A percentile compares a stretch with the other conserved stretches of the same genome.
These are phyloP conservation scores for Fonsecaea multimorphosa DNA, from an alignment of 2,329 filamentous ascomycete species.

Conservation along the genomic window DNA sequence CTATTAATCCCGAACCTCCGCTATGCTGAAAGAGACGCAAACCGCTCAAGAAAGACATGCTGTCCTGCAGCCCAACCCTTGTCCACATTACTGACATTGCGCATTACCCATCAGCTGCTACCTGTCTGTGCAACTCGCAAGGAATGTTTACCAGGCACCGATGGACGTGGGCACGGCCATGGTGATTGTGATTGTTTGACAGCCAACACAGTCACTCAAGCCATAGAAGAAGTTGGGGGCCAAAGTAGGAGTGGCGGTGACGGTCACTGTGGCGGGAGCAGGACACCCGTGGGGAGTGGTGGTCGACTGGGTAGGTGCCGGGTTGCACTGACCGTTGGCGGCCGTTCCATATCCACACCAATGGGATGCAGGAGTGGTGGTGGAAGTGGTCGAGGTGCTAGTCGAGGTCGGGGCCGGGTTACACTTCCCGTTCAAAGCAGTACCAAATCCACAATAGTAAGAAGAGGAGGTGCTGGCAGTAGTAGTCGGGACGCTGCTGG, in stretches of 20 bases:
- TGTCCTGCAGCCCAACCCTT: conserved; percentile 5
- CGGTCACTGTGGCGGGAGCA: conserved; percentile 24
- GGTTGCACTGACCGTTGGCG: conserved; percentile 26
- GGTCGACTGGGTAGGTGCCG: conserved; percentile 4
- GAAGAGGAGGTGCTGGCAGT: conserved; percentile 19
- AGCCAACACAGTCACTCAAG: conserved; percentile 19
- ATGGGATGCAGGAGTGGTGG: conserved; percentile 18
- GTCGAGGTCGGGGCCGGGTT: conserved; percentile 26
- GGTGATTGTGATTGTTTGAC: conserved; percentile 40
- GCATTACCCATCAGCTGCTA: too few relatives aligned
- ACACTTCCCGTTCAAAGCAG: conserved; percentile 29
- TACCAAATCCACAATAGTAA: conserved; percentile 34
- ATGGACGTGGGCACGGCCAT: conserved; percentile 40
- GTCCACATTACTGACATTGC: conserved; percentile 1
- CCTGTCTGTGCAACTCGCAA: background rate
- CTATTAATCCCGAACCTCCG: background rate
- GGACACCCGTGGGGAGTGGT: conserved; percentile 16
- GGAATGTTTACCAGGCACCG: conserved; percentile 9
- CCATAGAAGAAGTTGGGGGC: conserved; percentile 24
- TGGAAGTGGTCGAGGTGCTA: conserved; percentile 11
- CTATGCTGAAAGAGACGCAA: conserved; percentile 13
- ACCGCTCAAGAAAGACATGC: background rate
- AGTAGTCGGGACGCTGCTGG: conserved; percentile 11
- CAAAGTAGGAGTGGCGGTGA: conserved; percentile 26
- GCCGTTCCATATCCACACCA: conserved; percentile 29